phyloP scores from a whole-genome alignment of 768 basidiomycete genomes.

The Podaxis sp. region DNA sequence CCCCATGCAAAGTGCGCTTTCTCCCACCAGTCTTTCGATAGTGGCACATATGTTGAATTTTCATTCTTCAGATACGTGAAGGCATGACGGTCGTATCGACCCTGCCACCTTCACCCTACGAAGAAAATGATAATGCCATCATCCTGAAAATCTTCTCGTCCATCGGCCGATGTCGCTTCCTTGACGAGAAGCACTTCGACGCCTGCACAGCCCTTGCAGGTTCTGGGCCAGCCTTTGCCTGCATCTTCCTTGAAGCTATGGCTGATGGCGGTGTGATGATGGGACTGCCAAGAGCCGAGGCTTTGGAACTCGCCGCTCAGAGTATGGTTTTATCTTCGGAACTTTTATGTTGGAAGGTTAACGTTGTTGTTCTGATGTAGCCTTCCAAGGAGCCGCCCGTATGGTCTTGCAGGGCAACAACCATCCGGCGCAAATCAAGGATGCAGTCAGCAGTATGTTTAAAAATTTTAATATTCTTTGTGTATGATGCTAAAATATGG shows the following conservation, averaged over 20 bases:
- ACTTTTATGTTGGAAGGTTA: background rate
- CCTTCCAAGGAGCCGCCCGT: conserved; percentile 91
- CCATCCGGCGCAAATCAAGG: conserved; percentile 96
- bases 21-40: background rate
- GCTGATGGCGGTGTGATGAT: conserved; percentile 99
- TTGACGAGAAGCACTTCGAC: conserved; percentile 98
- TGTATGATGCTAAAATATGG: background rate
- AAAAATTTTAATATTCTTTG: background rate
- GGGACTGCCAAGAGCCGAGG: conserved; percentile 92
- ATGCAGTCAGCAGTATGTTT: conserved; percentile 89
- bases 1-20: conserved; percentile 81
- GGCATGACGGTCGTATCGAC: conserved; percentile 95
- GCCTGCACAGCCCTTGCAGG: conserved; percentile 96
- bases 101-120: conserved; percentile 46
- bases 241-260: conserved; percentile 97
- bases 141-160: conserved; percentile 95
- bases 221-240: conserved; percentile 95
- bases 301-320: conserved; percentile 92
- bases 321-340: conserved; percentile 45
- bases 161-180: conserved; percentile 91
- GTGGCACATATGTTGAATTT: background rate
- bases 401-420: conserved; percentile 88
- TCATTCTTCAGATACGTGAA: conserved; percentile 79
- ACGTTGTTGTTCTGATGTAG: conserved; percentile 34
- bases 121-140: conserved; percentile 62